phyloP scores from a whole-genome alignment of 2,329 filamentous ascomycete species.

The Ophiostoma tasmaniense region DNA sequence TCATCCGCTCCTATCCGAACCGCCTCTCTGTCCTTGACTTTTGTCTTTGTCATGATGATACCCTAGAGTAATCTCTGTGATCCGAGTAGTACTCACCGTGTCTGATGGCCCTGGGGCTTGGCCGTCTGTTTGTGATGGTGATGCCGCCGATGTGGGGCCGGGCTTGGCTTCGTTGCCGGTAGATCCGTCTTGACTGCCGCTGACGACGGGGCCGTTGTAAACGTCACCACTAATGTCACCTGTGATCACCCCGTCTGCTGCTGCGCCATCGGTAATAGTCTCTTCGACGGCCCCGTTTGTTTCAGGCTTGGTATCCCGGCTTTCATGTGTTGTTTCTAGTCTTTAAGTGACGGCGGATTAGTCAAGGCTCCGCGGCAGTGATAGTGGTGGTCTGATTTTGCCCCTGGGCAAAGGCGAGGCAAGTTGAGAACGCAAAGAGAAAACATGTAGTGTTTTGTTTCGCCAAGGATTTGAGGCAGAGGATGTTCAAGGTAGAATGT shows the following conservation, averaged over 20 bases:
- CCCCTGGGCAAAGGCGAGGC: not conserved
- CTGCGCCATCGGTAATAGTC: not conserved
- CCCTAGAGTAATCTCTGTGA: not conserved
- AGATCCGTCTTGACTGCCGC: not conserved
- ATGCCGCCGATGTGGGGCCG: not conserved
- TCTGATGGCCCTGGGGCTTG: not conserved
- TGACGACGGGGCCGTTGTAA: too few species aligned
- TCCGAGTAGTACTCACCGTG: slow-evolving; percentile 1
- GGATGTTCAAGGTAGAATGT: not conserved
- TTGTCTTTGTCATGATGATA: not conserved
- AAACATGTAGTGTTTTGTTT: slow-evolving; percentile 16
- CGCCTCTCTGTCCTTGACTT: not conserved
- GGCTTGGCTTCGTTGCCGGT: not conserved
- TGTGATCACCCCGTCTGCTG: not conserved
- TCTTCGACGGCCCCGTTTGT: slow-evolving; percentile 17
- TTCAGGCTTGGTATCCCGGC: slow-evolving; percentile 33
- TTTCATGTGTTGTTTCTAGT: slow-evolving; percentile 18
- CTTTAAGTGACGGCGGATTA: slow-evolving; percentile 19
- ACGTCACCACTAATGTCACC: not conserved
- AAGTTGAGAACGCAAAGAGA: slow-evolving; percentile 1
- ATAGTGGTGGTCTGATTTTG: not conserved
- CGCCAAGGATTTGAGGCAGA: slow-evolving; percentile 13
- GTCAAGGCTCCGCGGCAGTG: not conserved
- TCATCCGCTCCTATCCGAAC: not conserved
- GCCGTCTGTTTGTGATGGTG: not conserved